phyloP scores from a whole-genome alignment of 148 eudicot genomes.

The Rhododendron henanense region DNA sequence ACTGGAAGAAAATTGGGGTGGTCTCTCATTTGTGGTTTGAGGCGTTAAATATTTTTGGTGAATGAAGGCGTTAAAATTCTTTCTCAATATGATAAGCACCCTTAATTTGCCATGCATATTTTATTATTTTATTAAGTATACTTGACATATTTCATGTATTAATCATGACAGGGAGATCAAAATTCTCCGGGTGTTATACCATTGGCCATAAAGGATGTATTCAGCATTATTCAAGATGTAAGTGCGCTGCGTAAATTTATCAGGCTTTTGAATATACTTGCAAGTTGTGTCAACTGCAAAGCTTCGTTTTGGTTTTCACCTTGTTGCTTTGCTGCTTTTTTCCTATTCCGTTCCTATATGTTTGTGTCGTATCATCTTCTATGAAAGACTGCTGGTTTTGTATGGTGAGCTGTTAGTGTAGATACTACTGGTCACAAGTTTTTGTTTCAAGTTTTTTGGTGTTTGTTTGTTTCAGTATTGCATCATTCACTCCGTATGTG shows the following conservation, averaged over 20 bases:
- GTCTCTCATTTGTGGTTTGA: neutral
- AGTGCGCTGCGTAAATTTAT: slow-evolving; percentile 26
- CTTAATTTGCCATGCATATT: neutral
- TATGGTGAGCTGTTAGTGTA: neutral
- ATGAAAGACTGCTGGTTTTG: neutral
- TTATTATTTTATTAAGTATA: no score
- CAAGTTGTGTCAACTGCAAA: neutral
- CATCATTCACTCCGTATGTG: neutral
- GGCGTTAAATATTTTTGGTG: neutral
- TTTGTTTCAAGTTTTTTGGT: no score
- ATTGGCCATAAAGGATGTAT: slow-evolving; percentile 97
- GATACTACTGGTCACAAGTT: neutral
- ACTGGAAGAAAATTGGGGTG: neutral
- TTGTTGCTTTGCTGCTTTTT: neutral
- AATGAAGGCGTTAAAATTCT: neutral
- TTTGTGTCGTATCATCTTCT: neutral
- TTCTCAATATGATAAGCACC: neutral
- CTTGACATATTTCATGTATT: neutral
- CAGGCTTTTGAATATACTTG: slow-evolving; percentile 4
- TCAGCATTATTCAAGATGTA: slow-evolving; percentile 98
- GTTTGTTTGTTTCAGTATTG: neutral
- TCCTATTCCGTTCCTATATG: neutral
- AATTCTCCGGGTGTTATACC: slow-evolving; percentile 85
- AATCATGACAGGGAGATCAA: slow-evolving; percentile 76
- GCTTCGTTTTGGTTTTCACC: neutral